These are phyloP conservation scores for Pseudonitzschia delicatissima DNA, from an alignment of 108 stramenopile species.

Conservation along the genomic window DNA sequence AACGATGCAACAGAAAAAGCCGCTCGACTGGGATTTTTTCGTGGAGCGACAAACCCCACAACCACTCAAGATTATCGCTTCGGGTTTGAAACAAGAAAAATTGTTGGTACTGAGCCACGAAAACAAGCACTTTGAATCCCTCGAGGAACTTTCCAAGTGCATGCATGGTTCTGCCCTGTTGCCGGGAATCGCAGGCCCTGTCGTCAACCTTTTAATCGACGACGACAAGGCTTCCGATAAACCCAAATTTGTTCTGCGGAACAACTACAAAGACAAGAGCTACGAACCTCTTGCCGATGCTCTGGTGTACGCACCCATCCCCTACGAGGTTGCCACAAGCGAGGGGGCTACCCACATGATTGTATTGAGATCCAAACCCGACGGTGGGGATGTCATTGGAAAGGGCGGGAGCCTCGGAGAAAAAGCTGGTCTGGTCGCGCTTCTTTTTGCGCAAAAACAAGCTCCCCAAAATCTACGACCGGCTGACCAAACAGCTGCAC, in stretches of 20 bases:
- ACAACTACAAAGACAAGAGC: slow-evolving; percentile 43
- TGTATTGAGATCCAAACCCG: slow-evolving; percentile 85
- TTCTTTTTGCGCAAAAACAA: slow-evolving; percentile 86
- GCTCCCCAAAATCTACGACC: slow-evolving; percentile 60
- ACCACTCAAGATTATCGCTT: slow-evolving; percentile 88
- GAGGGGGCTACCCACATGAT: slow-evolving; percentile 92
- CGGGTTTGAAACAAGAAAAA: slow-evolving; percentile 65
- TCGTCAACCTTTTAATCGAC: slow-evolving; percentile 54
- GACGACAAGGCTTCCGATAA: slow-evolving; percentile 15
- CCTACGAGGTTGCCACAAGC: slow-evolving; percentile 70
- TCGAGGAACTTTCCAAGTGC: slow-evolving; percentile 76
- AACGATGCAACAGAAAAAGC: slow-evolving; percentile 84
- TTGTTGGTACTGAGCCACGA: slow-evolving; percentile 67
- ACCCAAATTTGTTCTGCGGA: slow-evolving; percentile 51
- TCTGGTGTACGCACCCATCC: slow-evolving; percentile 87
- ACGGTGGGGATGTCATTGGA: slow-evolving; percentile 87
- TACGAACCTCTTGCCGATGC: slow-evolving; percentile 91
- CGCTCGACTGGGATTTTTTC: slow-evolving; percentile 90
- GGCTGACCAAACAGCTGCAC: slow-evolving; percentile 61
- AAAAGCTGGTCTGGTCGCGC: slow-evolving; percentile 68
- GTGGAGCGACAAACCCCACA: slow-evolving; percentile 60
- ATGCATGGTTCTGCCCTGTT: slow-evolving; percentile 92
- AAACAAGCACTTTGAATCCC: slow-evolving; percentile 68
- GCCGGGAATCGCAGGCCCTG: slow-evolving; percentile 92
- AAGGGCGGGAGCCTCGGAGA: slow-evolving; percentile 76